Evolutionary conservation across 208 protist genomes (phyloP), one percentile per base, ranked within the genome.

Genomic region (Acanthamoeba pearcei): DNA sequence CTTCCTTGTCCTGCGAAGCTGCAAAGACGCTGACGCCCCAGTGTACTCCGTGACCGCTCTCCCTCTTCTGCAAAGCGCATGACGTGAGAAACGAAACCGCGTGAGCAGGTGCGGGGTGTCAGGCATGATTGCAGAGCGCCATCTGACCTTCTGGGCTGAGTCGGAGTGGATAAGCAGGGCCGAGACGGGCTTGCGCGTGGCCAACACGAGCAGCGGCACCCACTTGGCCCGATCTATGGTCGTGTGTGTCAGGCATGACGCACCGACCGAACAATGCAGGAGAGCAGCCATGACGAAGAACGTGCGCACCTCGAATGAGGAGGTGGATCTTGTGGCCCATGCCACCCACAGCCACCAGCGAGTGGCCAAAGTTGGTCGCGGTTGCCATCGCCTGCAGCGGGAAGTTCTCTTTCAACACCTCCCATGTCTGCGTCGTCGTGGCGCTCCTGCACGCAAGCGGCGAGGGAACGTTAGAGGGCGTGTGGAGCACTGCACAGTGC

Each of bases 241-340:
- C 68, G 29, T 42, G 46, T 1, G 17, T 83, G 76, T 6, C 38
- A 13, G 24, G 3, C 5, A 55, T 51, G 42, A 46, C 0, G 42
- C 42, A 4, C 42, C n/a, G n/a, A n/a, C n/a, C n/a, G 27, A 70
- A 32, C 19, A 8, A 70, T 51, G 46, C 0, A 51, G 46, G 46
- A 51, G n/a, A 70, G 64, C 64, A 70, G n/a, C 1, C 6, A 70
- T 70, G 27, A 51, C 13, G 46, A 83, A 46, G 46, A 83, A 57
- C 13, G 13, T 0, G 19, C 29, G 32, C 22, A 86, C 78, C 78
- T 60, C 51, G 78, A 17, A 86, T 35, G 24, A 86, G 51, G 46
- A 86, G 78, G 46, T 86, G 78, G 24, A 86, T 60, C 78, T 86
- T 86, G 78, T 86, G 78, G 38, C 78, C 78, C n/a, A 86, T 51